Conservation (phyloP, 2,329 filamentous ascomycete genomes). For the Coniochaeta sp. region DNA sequence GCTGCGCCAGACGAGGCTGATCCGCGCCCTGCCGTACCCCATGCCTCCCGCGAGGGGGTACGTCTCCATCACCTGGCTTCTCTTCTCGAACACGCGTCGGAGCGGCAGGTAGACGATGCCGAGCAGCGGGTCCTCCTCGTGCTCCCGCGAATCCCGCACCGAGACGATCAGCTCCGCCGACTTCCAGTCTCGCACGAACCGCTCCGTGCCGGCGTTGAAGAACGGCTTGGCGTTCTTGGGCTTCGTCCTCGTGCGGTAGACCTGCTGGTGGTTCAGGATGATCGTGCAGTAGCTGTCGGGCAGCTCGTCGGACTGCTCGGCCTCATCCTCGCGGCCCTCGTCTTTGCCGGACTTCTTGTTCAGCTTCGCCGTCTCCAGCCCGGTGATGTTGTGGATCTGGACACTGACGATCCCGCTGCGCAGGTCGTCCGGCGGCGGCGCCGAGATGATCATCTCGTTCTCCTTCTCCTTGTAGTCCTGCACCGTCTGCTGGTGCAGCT, state of each 20-base stretch:
- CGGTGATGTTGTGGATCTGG: constrained; percentile 66
- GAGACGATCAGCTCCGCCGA: constrained; percentile 60
- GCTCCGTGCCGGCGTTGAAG: constrained; percentile 70
- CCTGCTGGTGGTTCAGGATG: constrained; percentile 64
- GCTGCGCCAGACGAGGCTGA: constrained; percentile 68
- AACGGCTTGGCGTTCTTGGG: constrained; percentile 73
- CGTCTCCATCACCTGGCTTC: constrained; percentile 56
- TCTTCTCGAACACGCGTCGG: constrained; percentile 50
- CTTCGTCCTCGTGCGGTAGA: constrained; percentile 66
- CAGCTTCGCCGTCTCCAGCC: constrained; percentile 53
- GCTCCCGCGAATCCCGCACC: constrained; percentile 59
- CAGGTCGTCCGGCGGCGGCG: constrained; percentile 54
- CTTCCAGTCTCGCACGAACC: constrained; percentile 62
- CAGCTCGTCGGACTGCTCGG: constrained; percentile 54
- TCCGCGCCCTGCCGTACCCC: constrained; percentile 60
- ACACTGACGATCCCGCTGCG: constrained; percentile 62
- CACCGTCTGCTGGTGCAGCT: constrained; percentile 59
- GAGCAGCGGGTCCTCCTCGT: constrained; percentile 63
- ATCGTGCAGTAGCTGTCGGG: constrained; percentile 67
- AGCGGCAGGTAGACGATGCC: constrained; percentile 65
- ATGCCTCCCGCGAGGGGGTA: constrained; percentile 65
- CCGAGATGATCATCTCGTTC: constrained; percentile 60
- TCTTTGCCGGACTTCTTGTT: constrained; percentile 36
- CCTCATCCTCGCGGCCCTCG: constrained; percentile 45
- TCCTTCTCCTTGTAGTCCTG: constrained; percentile 57